Evolutionary conservation across 2,329 filamentous ascomycete genomes (phyloP), one percentile per base, ranked within the genome.

Genomic region (Diaporthe citri): DNA sequence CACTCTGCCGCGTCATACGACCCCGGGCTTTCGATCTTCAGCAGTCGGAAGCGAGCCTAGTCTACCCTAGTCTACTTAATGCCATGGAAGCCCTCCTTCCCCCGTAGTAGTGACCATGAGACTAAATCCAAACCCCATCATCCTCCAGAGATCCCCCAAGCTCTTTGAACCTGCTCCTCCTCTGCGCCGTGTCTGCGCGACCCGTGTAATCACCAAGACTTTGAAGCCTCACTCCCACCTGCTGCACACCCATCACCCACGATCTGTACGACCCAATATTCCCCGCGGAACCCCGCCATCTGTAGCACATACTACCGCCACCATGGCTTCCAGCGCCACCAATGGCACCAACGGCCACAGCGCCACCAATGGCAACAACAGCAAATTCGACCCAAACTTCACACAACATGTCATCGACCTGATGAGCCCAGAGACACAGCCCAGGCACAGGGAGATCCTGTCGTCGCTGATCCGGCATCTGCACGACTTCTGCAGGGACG

Each of bases 401-500:
- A 93, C 91, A 57, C 82, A 88, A 78, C 85, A 87, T 78, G 90
- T 92, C 81, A 86, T 92, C 82, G 86, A 90, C 78, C 85, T 89
- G 77, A 91, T 90, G 82, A 89, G 90, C 36, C 89, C 90, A 77
- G 88, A 90, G 77, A 89, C 89, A 31, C 84, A 86, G 78, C 88
- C 90, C 72, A 86, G 91, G 74, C 87, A 87, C 78, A 86, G 88
- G 76, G 85, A 88, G 77, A 85, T 92, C 80, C 84, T 92, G 82
- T 81, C 85, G 76, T 85, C 86, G 52, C 82, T 92, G 77, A 90
- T 92, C 81, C 84, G 83, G 55, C 90, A 92, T 83, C 85, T 92
- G 74, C 91, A 93, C 83, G 90, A 92, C 82, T 92, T 92, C 81
- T 88, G 89, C 59, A 88, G 90, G 60, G 91, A 93, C 81, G 87